Conservation (phyloP, 192 early-diverging fungal genomes). For the Oehlia diaphana region DNA sequence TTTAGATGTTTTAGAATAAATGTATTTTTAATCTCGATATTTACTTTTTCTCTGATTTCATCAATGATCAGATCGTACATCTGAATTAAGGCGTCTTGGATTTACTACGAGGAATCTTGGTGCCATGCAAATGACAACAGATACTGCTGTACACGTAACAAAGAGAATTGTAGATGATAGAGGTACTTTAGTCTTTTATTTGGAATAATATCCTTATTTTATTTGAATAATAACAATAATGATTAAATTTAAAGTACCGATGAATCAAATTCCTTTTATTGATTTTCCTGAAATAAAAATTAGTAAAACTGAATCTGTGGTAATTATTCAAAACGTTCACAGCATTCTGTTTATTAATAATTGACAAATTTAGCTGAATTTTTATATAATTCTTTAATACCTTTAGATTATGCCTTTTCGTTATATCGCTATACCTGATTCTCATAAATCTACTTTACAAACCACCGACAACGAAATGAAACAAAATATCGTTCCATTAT, state of each 20-base stretch:
- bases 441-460: slow-evolving; percentile 31
- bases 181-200: slow-evolving; percentile 33
- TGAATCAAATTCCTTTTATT: slow-evolving; percentile 66
- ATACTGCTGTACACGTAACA: slow-evolving; percentile 77
- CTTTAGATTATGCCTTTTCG: slow-evolving; percentile 72
- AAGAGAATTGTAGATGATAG: slow-evolving; percentile 65
- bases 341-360: background rate
- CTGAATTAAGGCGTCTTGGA: slow-evolving; percentile 64
- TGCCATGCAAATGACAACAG: slow-evolving; percentile 82
- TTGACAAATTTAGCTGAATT: background rate
- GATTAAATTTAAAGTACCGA: slow-evolving; percentile 38
- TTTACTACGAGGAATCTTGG: slow-evolving; percentile 74
- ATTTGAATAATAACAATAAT: background rate
- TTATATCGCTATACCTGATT: slow-evolving; percentile 56
- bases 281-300: slow-evolving; percentile 75
- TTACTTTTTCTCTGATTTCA: background rate
- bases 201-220: background rate
- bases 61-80: slow-evolving; percentile 47
- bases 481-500: slow-evolving; percentile 43
- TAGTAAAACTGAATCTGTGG: slow-evolving; percentile 65
- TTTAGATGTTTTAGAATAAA: background rate
- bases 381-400: background rate
- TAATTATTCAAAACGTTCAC: background rate
- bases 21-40: background rate
- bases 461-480: slow-evolving; percentile 36